phyloP scores from a whole-genome alignment of 768 basidiomycete genomes.

The Leccinellum luteum region DNA sequence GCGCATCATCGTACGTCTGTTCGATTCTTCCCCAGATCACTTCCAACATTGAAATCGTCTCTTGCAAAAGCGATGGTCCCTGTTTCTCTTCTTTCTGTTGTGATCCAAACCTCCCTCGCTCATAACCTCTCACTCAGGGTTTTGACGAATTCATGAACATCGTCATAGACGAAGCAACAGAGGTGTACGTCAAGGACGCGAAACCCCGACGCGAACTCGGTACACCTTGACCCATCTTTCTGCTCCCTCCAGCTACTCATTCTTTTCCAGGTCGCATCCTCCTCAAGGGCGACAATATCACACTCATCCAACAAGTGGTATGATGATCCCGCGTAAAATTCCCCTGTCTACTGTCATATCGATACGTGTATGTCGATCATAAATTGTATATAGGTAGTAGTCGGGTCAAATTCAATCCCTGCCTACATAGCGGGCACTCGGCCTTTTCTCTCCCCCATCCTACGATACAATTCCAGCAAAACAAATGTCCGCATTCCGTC shows the following conservation, averaged over 20 bases:
- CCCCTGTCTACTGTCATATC: constrained; percentile 2
- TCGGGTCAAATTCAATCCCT: constrained; percentile 63
- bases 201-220: constrained; percentile 85
- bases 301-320: constrained; percentile 80
- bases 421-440: constrained; percentile 86
- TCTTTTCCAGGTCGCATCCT: constrained; percentile 76
- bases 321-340: constrained; percentile 22
- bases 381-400: constrained; percentile 84
- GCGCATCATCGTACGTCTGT: constrained; percentile 80
- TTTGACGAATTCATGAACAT: constrained; percentile 99
- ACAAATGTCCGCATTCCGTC: constrained; percentile 88
- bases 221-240: constrained; percentile 35
- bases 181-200: constrained; percentile 87
- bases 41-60: constrained; percentile 39
- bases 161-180: constrained; percentile 89
- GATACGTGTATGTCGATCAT: constrained; percentile 34
- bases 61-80: constrained; percentile 35
- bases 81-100: constrained; percentile 1
- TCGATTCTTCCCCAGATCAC: constrained; percentile 23
- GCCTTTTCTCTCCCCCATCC: constrained; percentile 90
- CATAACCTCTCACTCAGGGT: constrained; percentile 57
- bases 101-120: constrained; percentile 17
- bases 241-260: not conserved
- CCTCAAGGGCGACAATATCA: constrained; percentile 97
- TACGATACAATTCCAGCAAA: constrained; percentile 88